A percentile compares a stretch with the other conserved stretches of the same genome.
phyloP scores from a whole-genome alignment of 108 stramenopile species.

The Cyclotella kingstonii region DNA sequence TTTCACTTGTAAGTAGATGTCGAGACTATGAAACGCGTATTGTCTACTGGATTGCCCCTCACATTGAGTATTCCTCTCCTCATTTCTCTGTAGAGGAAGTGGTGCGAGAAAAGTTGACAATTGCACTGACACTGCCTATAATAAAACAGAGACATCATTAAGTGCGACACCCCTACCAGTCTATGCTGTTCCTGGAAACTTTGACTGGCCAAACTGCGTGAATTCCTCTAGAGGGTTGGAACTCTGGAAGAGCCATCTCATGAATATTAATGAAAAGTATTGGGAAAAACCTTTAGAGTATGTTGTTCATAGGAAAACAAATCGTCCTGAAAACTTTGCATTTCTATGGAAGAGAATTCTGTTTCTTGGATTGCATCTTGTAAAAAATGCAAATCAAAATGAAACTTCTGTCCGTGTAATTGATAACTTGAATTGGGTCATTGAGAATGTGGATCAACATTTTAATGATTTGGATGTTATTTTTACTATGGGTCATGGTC shows the following conservation, averaged over 20 bases:
- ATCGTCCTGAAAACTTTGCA: slow-evolving; percentile 52
- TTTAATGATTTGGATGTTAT: slow-evolving; percentile 17
- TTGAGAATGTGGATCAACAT: slow-evolving; percentile 12
- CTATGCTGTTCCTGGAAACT: slow-evolving; percentile 29
- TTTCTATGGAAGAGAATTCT: slow-evolving; percentile 47
- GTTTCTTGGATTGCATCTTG: slow-evolving; percentile 64
- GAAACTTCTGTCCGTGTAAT: slow-evolving; percentile 9
- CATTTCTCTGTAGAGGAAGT: slow-evolving; percentile 17
- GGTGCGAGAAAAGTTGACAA: slow-evolving; percentile 24
- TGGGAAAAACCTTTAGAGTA: slow-evolving; percentile 13
- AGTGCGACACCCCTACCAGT: slow-evolving; percentile 7
- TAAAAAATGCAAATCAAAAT: slow-evolving; percentile 10
- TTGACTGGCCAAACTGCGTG: slow-evolving; percentile 27
- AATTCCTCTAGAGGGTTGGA: slow-evolving; percentile 14
- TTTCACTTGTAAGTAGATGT: slow-evolving; percentile 26
- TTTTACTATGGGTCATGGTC: slow-evolving; percentile 24
- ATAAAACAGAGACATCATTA: slow-evolving; percentile 15
- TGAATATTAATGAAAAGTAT: slow-evolving; percentile 8
- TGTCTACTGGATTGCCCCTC: not conserved
- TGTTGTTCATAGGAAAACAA: slow-evolving; percentile 11
- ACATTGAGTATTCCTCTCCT: not conserved
- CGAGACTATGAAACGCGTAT: not conserved
- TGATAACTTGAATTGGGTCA: slow-evolving; percentile 30
- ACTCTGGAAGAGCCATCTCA: slow-evolving; percentile 8
- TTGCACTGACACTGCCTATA: slow-evolving; percentile 14